Evolutionary conservation across 106 monocot species (phyloP), one percentile per base, ranked within the genome.

Genomic region (Platanthera zijinensis): DNA sequence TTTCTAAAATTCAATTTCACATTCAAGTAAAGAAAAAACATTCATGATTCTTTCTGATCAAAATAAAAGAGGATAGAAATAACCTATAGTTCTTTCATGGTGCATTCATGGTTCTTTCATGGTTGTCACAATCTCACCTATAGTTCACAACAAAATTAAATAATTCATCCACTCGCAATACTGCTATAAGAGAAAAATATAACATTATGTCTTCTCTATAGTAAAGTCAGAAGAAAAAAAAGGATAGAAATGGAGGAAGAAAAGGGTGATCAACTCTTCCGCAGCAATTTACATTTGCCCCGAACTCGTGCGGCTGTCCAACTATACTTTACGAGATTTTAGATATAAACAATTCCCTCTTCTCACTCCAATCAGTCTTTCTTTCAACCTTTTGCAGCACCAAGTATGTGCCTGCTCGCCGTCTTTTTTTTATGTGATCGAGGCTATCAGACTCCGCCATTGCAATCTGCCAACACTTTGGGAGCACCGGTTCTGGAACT

Each of bases 401-500:
- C n/a, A n/a, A n/a, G n/a, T n/a, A n/a, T n/a, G 7, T 69, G 39
- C 47, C 47, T 69, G 69, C 47, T 69, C 47, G 69, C 9, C 14
- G 47, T 47, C 69, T 69, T 69, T 69, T 69, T 46, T 69, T 69
- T 1, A 15, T 17, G 39, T 47, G 3, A 13, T 14, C 47, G 47
- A 46, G 3, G 47, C 14, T 54, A 10, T 74, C 54, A 5, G n/a
- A 3, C n/a, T 25, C 32, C 54, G 5, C 74, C 74, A 54, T 74
- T 74, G 54, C 74, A 74, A 12, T 74, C 53, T 21, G 51, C 10
- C 10, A 51, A 10, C 51, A 61, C 61, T 61, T 19, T 50, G 15
- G n/a, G 72, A 72, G n/a, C 49, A n/a, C 9, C 47, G 49, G 17
- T 50, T 52, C 11, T 22, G 86, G 89, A 54, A 80, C 68, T 46